Evolutionary conservation across 1,139 yeast genomes (phyloP).

Genomic region (Blastobotrys malaysiensis): DNA sequence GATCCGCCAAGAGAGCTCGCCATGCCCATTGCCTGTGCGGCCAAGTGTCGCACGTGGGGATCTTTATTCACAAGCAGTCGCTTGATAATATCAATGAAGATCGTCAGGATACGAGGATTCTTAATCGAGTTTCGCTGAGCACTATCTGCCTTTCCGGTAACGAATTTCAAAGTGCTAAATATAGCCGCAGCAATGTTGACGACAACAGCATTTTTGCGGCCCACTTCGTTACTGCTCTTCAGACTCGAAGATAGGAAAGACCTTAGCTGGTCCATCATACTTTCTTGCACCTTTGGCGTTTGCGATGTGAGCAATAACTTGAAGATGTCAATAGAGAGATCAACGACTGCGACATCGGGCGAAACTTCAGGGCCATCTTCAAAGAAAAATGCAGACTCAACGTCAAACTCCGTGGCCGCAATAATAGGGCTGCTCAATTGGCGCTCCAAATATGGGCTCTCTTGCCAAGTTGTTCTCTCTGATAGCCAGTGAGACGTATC

Average conservation of each 20-base stretch:
- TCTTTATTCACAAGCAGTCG: slow-evolving; percentile 38
- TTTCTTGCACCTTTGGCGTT: slow-evolving; percentile 77
- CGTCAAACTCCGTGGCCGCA: slow-evolving; percentile 26
- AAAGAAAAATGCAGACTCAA: slow-evolving; percentile 17
- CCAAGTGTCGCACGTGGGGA: slow-evolving; percentile 40
- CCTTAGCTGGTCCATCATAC: slow-evolving; percentile 74
- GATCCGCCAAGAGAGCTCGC: slow-evolving; percentile 42
- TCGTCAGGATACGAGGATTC: slow-evolving; percentile 35
- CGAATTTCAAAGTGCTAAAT: slow-evolving; percentile 6
- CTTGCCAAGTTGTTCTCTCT: slow-evolving; percentile 19
- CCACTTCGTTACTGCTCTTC: slow-evolving; percentile 16
- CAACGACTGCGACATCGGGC: slow-evolving; percentile 52
- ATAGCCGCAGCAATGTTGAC: slow-evolving; percentile 12
- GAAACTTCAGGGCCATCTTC: slow-evolving; percentile 18
- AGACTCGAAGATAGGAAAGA: slow-evolving; percentile 35
- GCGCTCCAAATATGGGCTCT: slow-evolving; percentile 19
- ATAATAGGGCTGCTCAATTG: slow-evolving; percentile 22
- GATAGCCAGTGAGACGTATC: slow-evolving; percentile 29
- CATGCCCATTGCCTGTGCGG: slow-evolving; percentile 66
- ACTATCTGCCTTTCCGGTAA: slow-evolving; percentile 8
- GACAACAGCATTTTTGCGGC: slow-evolving; percentile 28
- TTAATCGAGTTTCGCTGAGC: slow-evolving; percentile 17
- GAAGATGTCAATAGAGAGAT: slow-evolving; percentile 72
- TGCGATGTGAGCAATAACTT: slow-evolving; percentile 66
- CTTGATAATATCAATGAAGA: slow-evolving; percentile 55